A percentile compares a stretch with the other conserved stretches of the same genome.
These are phyloP conservation scores for Hypoxylon sp. DNA, from an alignment of 2,329 filamentous ascomycete species.

Conservation along the genomic window DNA sequence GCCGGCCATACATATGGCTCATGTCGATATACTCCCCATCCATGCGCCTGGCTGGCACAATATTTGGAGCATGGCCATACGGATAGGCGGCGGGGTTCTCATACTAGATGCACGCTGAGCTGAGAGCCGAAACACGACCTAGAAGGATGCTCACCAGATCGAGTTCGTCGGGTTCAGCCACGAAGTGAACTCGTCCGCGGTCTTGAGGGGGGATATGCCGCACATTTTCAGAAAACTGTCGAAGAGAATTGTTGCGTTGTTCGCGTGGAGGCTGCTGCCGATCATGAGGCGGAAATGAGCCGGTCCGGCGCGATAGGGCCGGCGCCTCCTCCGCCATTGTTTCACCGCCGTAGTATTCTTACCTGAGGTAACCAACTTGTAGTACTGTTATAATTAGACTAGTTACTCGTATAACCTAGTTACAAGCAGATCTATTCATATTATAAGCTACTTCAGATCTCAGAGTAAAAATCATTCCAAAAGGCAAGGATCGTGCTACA, in stretches of 20 bases:
- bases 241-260: constrained; percentile 19
- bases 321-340: constrained; percentile 26
- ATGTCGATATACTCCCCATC: background rate
- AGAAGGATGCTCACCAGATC: constrained; percentile 15
- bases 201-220: constrained; percentile 20
- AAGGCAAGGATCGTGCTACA: constrained; percentile 8
- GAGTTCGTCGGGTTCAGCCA: constrained; percentile 30
- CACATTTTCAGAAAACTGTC: constrained; percentile 19
- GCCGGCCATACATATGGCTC: constrained; percentile 10
- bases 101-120: constrained; percentile 22
- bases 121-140: background rate
- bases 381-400: background rate
- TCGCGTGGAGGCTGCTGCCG: constrained; percentile 3
- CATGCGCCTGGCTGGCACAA: background rate
- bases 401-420: background rate
- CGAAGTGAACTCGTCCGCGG: constrained; percentile 15
- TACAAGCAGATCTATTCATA: background rate
- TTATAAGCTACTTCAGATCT: background rate
- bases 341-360: constrained; percentile 14
- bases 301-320: constrained; percentile 14
- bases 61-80: constrained; percentile 1
- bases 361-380: background rate
- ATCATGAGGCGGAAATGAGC: constrained; percentile 19
- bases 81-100: constrained; percentile 5
- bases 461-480: background rate